Conservation (phyloP, 768 basidiomycete species). For the Termitomyces sp. region DNA sequence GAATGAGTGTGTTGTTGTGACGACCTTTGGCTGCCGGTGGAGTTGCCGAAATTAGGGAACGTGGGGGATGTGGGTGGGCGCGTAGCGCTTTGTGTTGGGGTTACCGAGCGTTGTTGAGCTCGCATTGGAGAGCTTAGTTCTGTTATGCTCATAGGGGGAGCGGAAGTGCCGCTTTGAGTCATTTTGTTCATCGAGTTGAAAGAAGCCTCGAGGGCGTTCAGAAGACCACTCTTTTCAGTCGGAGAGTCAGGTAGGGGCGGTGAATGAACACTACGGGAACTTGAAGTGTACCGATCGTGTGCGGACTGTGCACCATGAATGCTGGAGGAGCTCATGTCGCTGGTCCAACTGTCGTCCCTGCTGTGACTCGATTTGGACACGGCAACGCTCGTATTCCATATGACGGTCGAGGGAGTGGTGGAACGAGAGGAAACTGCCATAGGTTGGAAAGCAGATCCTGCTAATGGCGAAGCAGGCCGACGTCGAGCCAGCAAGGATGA, state of each 20-base stretch:
- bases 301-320: slow-evolving; percentile 23
- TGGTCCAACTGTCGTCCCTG: slow-evolving; percentile 59
- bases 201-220: slow-evolving; percentile 28
- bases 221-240: slow-evolving; percentile 33
- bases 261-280: slow-evolving; percentile 48
- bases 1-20: slow-evolving; percentile 51
- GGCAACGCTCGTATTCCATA: slow-evolving; percentile 52
- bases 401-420: slow-evolving; percentile 67
- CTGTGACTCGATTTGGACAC: slow-evolving; percentile 35
- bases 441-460: slow-evolving; percentile 57
- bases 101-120: slow-evolving; percentile 48
- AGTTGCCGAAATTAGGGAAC: slow-evolving; percentile 39
- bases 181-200: slow-evolving; percentile 15
- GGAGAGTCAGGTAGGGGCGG: slow-evolving; percentile 62
- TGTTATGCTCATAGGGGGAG: slow-evolving; percentile 46
- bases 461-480: slow-evolving; percentile 71
- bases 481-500: slow-evolving; percentile 55
- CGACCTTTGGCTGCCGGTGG: slow-evolving; percentile 40
- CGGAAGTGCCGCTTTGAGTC: slow-evolving; percentile 33
- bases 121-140: slow-evolving; percentile 47
- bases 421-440: slow-evolving; percentile 63
- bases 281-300: slow-evolving; percentile 38
- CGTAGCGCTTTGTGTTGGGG: slow-evolving; percentile 57
- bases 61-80: slow-evolving; percentile 55
- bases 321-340: slow-evolving; percentile 34